Evolutionary conservation across 306 rosid species (phyloP), one percentile per base, ranked within the genome.

Genomic region (Casuarina cunninghamiana): DNA sequence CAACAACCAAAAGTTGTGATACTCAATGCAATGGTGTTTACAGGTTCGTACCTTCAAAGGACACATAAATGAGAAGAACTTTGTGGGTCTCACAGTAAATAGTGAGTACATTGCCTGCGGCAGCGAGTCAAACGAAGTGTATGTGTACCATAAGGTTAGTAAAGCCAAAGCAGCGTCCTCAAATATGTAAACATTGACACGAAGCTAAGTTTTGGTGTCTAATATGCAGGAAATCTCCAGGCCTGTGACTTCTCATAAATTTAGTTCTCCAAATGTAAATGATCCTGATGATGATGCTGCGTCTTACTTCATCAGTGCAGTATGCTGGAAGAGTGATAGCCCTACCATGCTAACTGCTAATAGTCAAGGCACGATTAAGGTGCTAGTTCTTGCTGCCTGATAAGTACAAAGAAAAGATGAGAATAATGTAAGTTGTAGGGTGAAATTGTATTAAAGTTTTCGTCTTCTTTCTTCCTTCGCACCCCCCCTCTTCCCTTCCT

Each of bases 281-380:
- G 98, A 93, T 11, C 62, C 86, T 0, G 99, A 96, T 62, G 99
- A 96, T 57, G 99, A 91, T 76, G 89, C 86, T 1, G 94, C 89
- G 70, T 90, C 97, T 37, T 90, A 88, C 83, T 96, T 96, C 88
- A 96, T 96, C 72, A 96, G 99, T 48, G 97, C 98, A 17, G 99
- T 96, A 73, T 96, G 97, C 82, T 96, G 99, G 98, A 91, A 96
- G 93, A 93, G 96, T 50, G 94, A 93, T 78, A 91, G 94, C 80
- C 93, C 98, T 69, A 96, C 97, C 43, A 85, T 96, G 88, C 90
- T 96, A 84, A 88, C 96, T 35, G 99, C 99, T 54, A 96, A 96
- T 77, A 96, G 99, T 82, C 97, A 88, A 81, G 98, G 99, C 81
- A 96, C 97, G 69, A 95, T 95, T 50, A 95, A 96, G 81, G 99